Conservation (phyloP, 2,329 filamentous ascomycete genomes). For the Colletotrichum falcatum region DNA sequence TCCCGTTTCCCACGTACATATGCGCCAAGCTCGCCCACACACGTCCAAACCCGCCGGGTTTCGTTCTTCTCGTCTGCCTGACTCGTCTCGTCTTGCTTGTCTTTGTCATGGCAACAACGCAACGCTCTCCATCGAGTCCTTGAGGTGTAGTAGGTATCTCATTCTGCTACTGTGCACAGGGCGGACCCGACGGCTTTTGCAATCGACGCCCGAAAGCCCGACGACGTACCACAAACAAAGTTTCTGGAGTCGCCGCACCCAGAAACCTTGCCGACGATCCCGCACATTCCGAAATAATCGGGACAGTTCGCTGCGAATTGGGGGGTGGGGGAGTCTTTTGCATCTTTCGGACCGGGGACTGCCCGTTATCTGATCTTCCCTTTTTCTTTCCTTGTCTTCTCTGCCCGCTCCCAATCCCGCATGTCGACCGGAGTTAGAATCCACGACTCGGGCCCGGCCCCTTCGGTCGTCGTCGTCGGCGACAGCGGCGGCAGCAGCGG, state of each 20-base stretch:
- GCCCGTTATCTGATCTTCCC: not conserved
- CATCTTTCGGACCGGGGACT: slow-evolving; percentile 1
- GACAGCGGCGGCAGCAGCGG: not conserved
- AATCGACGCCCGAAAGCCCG: slow-evolving; percentile 25
- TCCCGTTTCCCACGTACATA: slow-evolving; percentile 18
- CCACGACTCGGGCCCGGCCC: slow-evolving; percentile 27
- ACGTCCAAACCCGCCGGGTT: slow-evolving; percentile 27
- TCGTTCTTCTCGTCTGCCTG: slow-evolving; percentile 4
- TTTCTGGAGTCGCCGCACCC: not conserved
- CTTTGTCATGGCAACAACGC: slow-evolving; percentile 10
- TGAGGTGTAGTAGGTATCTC: too few species aligned
- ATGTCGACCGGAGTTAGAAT: slow-evolving; percentile 27
- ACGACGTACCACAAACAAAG: not conserved
- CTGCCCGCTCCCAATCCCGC: slow-evolving; percentile 19
- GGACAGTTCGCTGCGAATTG: not conserved
- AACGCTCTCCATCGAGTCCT: not conserved
- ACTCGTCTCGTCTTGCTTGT: not conserved
- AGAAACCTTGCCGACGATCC: slow-evolving; percentile 10
- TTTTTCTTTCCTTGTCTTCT: too few species aligned
- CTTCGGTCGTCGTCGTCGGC: not conserved
- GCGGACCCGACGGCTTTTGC: not conserved
- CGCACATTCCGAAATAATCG: not conserved
- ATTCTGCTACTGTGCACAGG: not conserved
- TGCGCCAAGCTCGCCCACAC: slow-evolving; percentile 12
- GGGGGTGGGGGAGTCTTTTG: not conserved